Base-by-base conservation (phyloP, 768 basidiomycete species). In the Collybiopsis luxurians region DNA sequence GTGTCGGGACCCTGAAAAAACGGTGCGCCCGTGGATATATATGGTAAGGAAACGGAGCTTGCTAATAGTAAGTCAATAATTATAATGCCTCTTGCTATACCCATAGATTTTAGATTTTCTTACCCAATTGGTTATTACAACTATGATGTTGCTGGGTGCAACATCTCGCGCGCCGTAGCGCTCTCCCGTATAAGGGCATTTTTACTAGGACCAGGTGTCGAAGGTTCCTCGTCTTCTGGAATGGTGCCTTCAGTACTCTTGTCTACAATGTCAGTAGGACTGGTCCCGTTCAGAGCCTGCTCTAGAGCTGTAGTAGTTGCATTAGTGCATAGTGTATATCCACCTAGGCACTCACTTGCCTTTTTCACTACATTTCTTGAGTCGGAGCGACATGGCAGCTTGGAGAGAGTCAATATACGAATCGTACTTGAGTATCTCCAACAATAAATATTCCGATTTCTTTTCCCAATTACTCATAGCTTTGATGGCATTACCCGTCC, bases 341-440 rank as follows among this genome's bases (percentile, higher is more conserved):
- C 17, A 21, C 7, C 21, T 21, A 23, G 19, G 10, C 17, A 17
- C 28, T 24, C 4, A 56, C 58, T 26, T 44, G 76, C 80, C 82
- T 70, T 92, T 95, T 72, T 98, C 92, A 27, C 95, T 95, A 53
- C 93, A 83, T 69, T 88, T 92, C 73, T 92, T 92, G 62, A 96
- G 74, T 31, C 95, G 85, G 42, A 96, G 78, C 9, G 78, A 75
- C 87, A 95, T 95, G 36, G 90, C 95, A 4, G 77, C 73, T 67
- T 88, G 84, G 28, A 99, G 79, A 5, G 94, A 91, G 61, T 96
- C 94, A 55, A 96, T 89, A 69, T 99, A 99, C 15, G 90, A 90
- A 53, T 92, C 87, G 71, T 98, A 98, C 70, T 98, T 98, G 67
- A 94, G 90, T 40, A 93, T 91, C 74, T 99, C 96, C 9, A 89